These are phyloP conservation scores for Hypoxylon sp. DNA, from an alignment of 2,329 filamentous ascomycete species.

Conservation along the genomic window DNA sequence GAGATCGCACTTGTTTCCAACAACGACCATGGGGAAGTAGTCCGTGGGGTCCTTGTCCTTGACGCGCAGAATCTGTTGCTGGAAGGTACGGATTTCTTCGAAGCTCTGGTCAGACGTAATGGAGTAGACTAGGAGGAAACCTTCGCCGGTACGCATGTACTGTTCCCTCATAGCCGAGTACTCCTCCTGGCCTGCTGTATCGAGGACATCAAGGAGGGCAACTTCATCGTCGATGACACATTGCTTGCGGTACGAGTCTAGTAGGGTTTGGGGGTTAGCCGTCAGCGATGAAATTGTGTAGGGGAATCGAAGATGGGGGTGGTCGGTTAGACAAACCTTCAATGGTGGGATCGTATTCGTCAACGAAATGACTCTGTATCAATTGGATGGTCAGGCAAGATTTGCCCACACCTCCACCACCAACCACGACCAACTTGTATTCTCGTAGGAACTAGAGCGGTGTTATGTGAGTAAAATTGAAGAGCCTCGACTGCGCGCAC, in stretches of 20 bases:
- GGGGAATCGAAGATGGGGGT: not conserved
- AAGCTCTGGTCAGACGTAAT: constrained; percentile 98
- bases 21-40: constrained; percentile 99
- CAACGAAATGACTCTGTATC: constrained; percentile 95
- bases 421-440: constrained; percentile 96
- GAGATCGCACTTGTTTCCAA: constrained; percentile 99
- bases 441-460: constrained; percentile 77
- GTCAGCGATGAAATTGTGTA: constrained; percentile 29
- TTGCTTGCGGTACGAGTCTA: constrained; percentile 99
- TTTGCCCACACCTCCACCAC: constrained; percentile 98
- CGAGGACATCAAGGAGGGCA: constrained; percentile 94
- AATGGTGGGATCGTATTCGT: constrained; percentile 99
- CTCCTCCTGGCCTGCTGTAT: constrained; percentile 98
- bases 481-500: not conserved
- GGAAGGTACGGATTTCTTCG: constrained; percentile 97
- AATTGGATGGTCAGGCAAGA: constrained; percentile 98
- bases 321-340: constrained; percentile 72
- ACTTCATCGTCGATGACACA: constrained; percentile 99
- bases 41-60: constrained; percentile 85
- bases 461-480: constrained; percentile 12
- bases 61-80: constrained; percentile 96
- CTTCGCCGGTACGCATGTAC: constrained; percentile 99
- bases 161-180: constrained; percentile 99
- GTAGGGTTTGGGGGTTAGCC: constrained; percentile 24
- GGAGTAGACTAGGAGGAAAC: constrained; percentile 96